Evolutionary conservation across 495 filamentous ascomycete genomes (phyloP), one percentile per base, ranked within the genome.

Genomic region (Ascobolus immersus): DNA sequence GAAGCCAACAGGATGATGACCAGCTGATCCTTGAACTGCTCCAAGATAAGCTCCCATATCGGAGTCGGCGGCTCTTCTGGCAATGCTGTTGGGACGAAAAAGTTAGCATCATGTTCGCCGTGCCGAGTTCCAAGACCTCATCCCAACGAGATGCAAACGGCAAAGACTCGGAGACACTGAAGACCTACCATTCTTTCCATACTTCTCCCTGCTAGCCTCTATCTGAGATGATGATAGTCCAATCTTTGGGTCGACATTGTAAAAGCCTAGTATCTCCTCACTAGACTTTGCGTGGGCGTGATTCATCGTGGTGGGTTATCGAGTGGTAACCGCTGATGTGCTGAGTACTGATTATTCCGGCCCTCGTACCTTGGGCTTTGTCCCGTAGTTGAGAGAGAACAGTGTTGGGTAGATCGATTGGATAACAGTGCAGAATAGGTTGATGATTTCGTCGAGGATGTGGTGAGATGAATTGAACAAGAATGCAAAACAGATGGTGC

Each of bases 11-110:
- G 65, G 45, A 99, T 99, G 35, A 99, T 64, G 35, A 99, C 89
- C 2, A 99, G 65, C 54, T 99, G 89, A 49, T 99, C 89, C 55
- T 99, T 91, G 62, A 99, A 99, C 54, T 99, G 89, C 53, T 99
- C 89, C 33, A 94, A 61, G 26, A 99, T 73, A 39, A 99, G 69
- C 52, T 92, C 63, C 84, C 86, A 99, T 29, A 99, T 48, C 22
- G 89, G 89, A 11, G 86, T 94, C n/a, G 89, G 77, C 27, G 89
- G 82, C 34, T 94, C 89, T 55, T 99, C 86, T 11, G 79, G 73
- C 36, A 99, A 69, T 34, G 81, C 86, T 94, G 51, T n/a, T n/a
- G n/a, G n/a, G n/a, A n/a, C n/a, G 36, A 35, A 32, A 15, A 29
- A 14, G 27, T 31, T 27, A 25, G 3, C 24, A 39, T 20, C 40